Conservation (phyloP, 139 green algal species). For the Helicosporidium sp. region DNA sequence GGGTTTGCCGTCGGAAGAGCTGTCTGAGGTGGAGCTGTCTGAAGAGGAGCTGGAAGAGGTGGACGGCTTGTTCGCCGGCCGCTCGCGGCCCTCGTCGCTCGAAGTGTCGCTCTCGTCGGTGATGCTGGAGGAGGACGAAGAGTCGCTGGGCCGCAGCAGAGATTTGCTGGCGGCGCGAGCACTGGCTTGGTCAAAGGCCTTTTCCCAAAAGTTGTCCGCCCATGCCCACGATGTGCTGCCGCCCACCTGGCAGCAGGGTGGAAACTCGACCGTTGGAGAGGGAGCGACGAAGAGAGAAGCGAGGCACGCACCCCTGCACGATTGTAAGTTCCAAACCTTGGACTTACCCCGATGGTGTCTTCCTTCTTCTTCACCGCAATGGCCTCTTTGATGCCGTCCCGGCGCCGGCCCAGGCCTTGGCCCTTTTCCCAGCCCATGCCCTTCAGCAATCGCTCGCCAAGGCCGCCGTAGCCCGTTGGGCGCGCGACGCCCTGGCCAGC, state of each 20-base stretch:
- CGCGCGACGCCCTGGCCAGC: slow-evolving; percentile 43
- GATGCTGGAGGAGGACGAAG: neutral
- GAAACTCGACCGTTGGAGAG: neutral
- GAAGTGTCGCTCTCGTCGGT: neutral
- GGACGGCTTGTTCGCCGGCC: slow-evolving; percentile 8
- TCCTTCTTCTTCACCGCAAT: slow-evolving; percentile 71
- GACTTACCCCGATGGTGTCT: slow-evolving; percentile 46
- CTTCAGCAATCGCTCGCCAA: slow-evolving; percentile 59
- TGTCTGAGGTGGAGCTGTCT: no score
- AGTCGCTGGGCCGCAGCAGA: slow-evolving; percentile 12
- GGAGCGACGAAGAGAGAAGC: neutral
- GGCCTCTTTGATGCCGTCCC: slow-evolving; percentile 43
- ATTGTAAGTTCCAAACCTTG: neutral
- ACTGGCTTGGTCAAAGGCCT: slow-evolving; percentile 54
- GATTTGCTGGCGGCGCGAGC: no score
- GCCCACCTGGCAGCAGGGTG: slow-evolving; percentile 31
- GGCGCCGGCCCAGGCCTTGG: slow-evolving; percentile 46
- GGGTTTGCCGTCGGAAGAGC: neutral
- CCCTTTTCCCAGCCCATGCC: slow-evolving; percentile 62
- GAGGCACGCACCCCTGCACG: neutral
- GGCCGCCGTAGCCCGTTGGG: slow-evolving; percentile 46
- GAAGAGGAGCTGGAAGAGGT: no score
- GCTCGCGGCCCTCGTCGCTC: no score
- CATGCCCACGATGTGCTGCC: slow-evolving; percentile 30
- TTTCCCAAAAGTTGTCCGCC: slow-evolving; percentile 58